Evolutionary conservation across 805 yeast genomes (phyloP), one percentile per base, ranked within the genome.

Genomic region (Yarrowia divulgata): DNA sequence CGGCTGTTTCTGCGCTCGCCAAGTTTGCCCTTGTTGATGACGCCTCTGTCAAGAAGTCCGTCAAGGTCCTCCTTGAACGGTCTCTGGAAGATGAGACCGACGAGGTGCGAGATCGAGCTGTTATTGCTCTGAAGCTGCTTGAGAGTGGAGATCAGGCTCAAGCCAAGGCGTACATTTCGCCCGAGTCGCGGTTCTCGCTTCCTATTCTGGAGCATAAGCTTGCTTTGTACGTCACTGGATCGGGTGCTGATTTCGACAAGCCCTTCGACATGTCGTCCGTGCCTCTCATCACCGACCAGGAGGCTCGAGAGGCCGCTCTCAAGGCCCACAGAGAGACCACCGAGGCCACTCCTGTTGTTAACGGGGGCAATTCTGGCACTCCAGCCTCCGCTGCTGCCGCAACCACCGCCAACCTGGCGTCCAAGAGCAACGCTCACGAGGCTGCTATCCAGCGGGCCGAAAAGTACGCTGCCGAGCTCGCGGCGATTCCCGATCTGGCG

Each of bases 101-200:
- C 79, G 99, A 94, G 80, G 99, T 95, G 42, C 91, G 99, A 83
- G 99, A 94, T 78, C 88, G 99, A 78, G 98, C 99, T 10, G 90
- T 97, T 2, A 82, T 94, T 73, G 89, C 97, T 1, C 84, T 94
- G 76, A 85, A 87, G 72, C 86, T 93, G 71, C 84, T 91, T 71
- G 81, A 81, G 40, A 80, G 18, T 2, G 39, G 80, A 34, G 73
- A 78, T 49, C 77, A 78, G 64, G 78, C 79, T 23, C 73, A 77
- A 23, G 79, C 81, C 13, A 75, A 77, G 67, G 74, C 81, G 66
- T 86, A 89, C 73, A 84, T 93, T 71, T 84, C 88, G 68, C 90
- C 93, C 68, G 85, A 86, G 66, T 83, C 86, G 71, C 85, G 85
- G 71, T 92, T 87, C 78, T 92, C 93, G 73, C 82, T 95, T 75